Percentiles rank a stretch among this genome's conserved stretches.
Evolutionary conservation across 2,329 filamentous ascomycete species (phyloP).

Genomic region (Orbilia blumenaviensis): DNA sequence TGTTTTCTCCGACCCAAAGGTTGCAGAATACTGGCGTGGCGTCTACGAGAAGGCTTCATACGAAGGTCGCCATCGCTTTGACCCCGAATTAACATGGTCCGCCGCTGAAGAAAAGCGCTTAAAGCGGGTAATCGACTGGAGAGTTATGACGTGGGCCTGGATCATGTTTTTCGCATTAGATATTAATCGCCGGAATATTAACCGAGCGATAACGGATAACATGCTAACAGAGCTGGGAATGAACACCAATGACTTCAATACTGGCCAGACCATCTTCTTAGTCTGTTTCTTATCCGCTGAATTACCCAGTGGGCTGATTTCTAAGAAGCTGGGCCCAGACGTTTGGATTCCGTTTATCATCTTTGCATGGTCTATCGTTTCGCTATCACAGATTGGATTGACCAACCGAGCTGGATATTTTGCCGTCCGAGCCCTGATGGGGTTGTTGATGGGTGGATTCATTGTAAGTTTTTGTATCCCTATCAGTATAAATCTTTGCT

Average conservation of each 20-base stretch:
- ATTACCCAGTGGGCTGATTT: slow-evolving; percentile 65
- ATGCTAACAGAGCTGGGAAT: slow-evolving; percentile 61
- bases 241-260: slow-evolving; percentile 65
- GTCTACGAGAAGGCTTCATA: slow-evolving; percentile 68
- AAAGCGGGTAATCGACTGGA: slow-evolving; percentile 62
- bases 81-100: slow-evolving; percentile 64
- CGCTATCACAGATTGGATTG: slow-evolving; percentile 61
- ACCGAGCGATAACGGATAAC: slow-evolving; percentile 60
- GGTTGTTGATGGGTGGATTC: slow-evolving; percentile 66
- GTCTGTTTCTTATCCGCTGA: slow-evolving; percentile 65
- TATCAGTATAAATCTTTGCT: no score
- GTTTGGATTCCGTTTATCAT: slow-evolving; percentile 64
- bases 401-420: slow-evolving; percentile 61
- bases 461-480: no score
- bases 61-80: slow-evolving; percentile 63
- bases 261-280: slow-evolving; percentile 63
- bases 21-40: slow-evolving; percentile 67
- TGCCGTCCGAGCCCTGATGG: slow-evolving; percentile 63
- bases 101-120: slow-evolving; percentile 65
- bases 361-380: slow-evolving; percentile 62
- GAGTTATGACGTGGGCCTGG: slow-evolving; percentile 63
- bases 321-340: slow-evolving; percentile 66
- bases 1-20: slow-evolving; percentile 65
- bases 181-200: slow-evolving; percentile 65
- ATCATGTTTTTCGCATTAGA: slow-evolving; percentile 66